phyloP scores from a whole-genome alignment of 1,284 basidiomycete species.

The Austroboletus niveus region DNA sequence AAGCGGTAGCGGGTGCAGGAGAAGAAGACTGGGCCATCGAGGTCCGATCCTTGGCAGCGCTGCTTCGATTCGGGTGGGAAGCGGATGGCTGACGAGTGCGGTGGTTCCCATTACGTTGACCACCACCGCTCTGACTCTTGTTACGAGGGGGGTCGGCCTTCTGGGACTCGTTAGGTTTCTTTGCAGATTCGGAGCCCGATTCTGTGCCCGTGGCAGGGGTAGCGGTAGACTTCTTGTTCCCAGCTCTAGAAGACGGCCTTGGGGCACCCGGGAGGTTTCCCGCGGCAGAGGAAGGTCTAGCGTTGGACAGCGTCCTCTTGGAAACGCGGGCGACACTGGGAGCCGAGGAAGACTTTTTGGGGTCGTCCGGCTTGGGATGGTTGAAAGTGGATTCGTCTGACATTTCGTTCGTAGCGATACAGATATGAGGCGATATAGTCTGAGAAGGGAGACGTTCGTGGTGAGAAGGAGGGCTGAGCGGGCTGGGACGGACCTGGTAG shows the following conservation, averaged over 20 bases:
- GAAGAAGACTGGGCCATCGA: conserved; percentile 48
- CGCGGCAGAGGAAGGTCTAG: conserved; percentile 47
- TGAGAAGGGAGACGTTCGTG: conserved; percentile 9
- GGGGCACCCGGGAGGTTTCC: conserved; percentile 43
- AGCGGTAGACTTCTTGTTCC: conserved; percentile 54
- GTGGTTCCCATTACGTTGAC: conserved; percentile 43
- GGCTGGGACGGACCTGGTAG: conserved; percentile 43
- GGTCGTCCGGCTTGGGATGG: conserved; percentile 63
- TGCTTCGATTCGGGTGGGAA: conserved; percentile 50
- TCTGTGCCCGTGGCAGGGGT: conserved; percentile 45
- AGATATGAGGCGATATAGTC: conserved; percentile 44
- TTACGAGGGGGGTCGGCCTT: conserved; percentile 52
- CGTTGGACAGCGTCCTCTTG: conserved; percentile 56
- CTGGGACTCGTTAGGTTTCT: conserved; percentile 56
- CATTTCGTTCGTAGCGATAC: conserved; percentile 77
- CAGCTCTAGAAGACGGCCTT: conserved; percentile 59
- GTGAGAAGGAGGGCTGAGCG: background rate
- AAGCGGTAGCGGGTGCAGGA: conserved; percentile 37
- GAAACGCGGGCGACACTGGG: conserved; percentile 48
- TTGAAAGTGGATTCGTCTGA: conserved; percentile 70
- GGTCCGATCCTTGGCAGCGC: conserved; percentile 44
- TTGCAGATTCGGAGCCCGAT: conserved; percentile 66
- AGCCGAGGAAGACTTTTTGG: conserved; percentile 49
- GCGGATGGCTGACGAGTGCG: conserved; percentile 57
- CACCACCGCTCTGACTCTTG: conserved; percentile 50